Evolutionary conservation across 2,329 filamentous ascomycete species (phyloP), one percentile per base, ranked within the genome.

Genomic region (Colletotrichum sp.): DNA sequence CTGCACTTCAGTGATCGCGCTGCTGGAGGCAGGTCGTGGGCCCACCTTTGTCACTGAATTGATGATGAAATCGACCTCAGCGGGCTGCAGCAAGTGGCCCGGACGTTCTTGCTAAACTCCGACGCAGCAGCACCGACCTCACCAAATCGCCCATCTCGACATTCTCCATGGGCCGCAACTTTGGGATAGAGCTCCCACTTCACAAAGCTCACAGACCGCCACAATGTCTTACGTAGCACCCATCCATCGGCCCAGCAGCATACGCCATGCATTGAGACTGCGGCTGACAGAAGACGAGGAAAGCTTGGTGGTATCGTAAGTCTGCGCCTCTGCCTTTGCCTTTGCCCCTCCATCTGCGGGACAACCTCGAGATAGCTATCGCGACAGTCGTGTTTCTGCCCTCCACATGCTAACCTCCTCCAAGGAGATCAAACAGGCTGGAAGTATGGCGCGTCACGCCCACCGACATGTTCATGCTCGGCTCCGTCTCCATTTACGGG

Each of bases 151-250:
- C 63, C 14, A 55, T 32, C 69, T 64, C 18, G 48, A 36, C 67
- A 30, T 48, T 43, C 34, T 28, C 74, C 64, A 18, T 74, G 74
- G 74, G 61, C 59, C 73, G 26, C 67, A 52, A 63, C 61, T 30
- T 21, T 48, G 71, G 74, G 74, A 67, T 38, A 70, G 74, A 71
- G 74, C 74, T 74, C 55, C 52, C 43, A 71, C 71, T 32, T 56
- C 59, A 64, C 36, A 58, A 58, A 70, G 56, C 43, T 65, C 61
- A 71, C 63, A 71, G 65, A 69, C 55, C 71, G 65, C 32, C 77
- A 81, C 63, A 71, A 99, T 99, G 97, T 94, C 97, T 68, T 99
- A 98, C 84, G 89, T 99, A 81, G 96, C 95, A 76, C 96, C 97
- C 52, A 97, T 99, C 73, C 97, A 99, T 84, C 91, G 93, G 80